A percentile compares a stretch with the other conserved stretches of the same genome.
Conservation (phyloP, 2,329 filamentous ascomycete species). For the Hypoxylon sp. region DNA sequence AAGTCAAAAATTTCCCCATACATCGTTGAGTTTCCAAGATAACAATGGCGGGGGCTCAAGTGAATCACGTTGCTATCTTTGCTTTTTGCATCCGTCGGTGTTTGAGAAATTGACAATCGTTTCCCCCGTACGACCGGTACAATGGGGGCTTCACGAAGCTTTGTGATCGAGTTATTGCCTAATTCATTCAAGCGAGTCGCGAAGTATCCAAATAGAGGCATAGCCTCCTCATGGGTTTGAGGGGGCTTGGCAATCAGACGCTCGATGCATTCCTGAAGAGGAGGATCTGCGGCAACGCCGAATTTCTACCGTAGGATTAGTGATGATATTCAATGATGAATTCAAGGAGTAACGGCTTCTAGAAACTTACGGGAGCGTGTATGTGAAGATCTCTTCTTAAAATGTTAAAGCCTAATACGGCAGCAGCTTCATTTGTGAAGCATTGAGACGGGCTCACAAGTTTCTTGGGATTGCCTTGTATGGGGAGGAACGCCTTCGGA, state of each 20-base stretch:
- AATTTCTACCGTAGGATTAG: conserved; percentile 70
- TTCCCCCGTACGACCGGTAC: conserved; percentile 73
- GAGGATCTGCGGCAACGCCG: conserved; percentile 86
- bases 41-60: conserved; percentile 80
- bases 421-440: conserved; percentile 83
- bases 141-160: conserved; percentile 75
- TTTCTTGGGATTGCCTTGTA: conserved; percentile 75
- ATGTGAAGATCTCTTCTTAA: conserved; percentile 81
- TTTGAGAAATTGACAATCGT: conserved; percentile 46
- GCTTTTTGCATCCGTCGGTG: conserved; percentile 56
- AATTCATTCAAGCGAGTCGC: conserved; percentile 82
- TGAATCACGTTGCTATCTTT: conserved; percentile 61
- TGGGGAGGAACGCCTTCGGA: conserved; percentile 76
- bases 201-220: conserved; percentile 85
- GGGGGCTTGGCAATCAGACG: conserved; percentile 81
- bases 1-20: conserved; percentile 97
- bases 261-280: conserved; percentile 81
- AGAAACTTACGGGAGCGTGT: conserved; percentile 72
- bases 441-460: conserved; percentile 82
- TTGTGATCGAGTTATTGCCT: conserved; percentile 70
- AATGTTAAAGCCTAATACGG: conserved; percentile 85
- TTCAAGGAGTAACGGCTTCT: not conserved
- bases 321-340: conserved; percentile 2
- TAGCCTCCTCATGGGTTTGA: conserved; percentile 74
- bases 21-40: conserved; percentile 77